These are phyloP conservation scores for Beauveria pseudobassiana DNA, from an alignment of 2,329 filamentous ascomycete species.

Conservation along the genomic window DNA sequence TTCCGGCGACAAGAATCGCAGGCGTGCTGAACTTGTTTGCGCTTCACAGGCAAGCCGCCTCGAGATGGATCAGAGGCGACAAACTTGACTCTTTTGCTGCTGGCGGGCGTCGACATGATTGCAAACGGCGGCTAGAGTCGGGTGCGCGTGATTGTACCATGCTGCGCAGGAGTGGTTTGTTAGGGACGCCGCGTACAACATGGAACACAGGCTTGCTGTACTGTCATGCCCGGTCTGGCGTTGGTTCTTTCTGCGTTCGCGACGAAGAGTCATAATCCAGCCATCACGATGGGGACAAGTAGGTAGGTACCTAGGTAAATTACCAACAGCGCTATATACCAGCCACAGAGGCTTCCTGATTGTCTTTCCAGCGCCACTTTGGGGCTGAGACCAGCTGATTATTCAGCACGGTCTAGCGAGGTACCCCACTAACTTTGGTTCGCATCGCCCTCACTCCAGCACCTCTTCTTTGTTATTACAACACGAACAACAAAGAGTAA, in stretches of 20 bases:
- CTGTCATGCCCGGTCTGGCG: neutral
- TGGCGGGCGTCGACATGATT: conserved; percentile 8
- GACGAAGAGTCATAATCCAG: neutral
- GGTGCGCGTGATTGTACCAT: neutral
- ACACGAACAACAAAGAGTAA: too few relatives aligned
- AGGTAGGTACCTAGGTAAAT: too few relatives aligned
- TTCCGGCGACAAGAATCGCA: conserved; percentile 47
- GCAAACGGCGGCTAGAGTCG: neutral
- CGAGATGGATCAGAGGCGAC: conserved; percentile 44
- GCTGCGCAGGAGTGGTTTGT: neutral
- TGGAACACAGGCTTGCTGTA: neutral
- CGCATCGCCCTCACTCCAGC: too few relatives aligned
- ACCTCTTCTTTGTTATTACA: too few relatives aligned
- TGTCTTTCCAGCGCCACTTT: too few relatives aligned
- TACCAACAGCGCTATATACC: neutral
- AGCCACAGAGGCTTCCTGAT: neutral
- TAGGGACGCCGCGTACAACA: neutral
- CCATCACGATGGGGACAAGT: neutral
- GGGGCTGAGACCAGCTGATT: neutral
- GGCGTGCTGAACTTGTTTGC: conserved; percentile 52
- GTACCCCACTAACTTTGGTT: neutral
- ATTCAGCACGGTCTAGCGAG: neutral
- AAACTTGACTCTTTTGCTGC: conserved; percentile 40
- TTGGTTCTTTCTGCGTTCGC: neutral
- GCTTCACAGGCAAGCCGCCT: conserved; percentile 47